phyloP scores from a whole-genome alignment of 805 yeast genomes.

The Scheffersomyces lignosus region DNA sequence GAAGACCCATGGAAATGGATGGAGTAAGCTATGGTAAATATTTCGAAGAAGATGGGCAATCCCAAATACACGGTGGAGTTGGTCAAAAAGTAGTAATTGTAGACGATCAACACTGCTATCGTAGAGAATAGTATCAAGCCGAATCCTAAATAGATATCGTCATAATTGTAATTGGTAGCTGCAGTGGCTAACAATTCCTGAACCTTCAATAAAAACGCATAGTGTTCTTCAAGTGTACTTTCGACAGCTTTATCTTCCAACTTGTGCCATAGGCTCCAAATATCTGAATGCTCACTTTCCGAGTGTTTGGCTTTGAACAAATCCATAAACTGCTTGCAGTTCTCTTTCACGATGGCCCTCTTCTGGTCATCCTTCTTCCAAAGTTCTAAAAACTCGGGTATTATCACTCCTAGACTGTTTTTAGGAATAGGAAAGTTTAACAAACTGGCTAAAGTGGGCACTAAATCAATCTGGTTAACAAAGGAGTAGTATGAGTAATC shows the following conservation, averaged over 20 bases:
- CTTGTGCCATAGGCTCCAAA: conserved; percentile 11
- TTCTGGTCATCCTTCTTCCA: conserved; percentile 42
- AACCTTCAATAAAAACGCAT: conserved; percentile 41
- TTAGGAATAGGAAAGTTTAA: conserved; percentile 68
- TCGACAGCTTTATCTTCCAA: conserved; percentile 8
- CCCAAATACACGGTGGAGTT: conserved; percentile 1
- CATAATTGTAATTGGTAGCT: conserved; percentile 72
- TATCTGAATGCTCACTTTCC: conserved; percentile 4
- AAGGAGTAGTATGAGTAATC: conserved; percentile 53
- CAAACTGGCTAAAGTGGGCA: conserved; percentile 65
- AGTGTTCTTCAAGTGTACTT: conserved; percentile 17
- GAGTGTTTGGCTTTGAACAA: conserved; percentile 45
- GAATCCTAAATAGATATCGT: conserved; percentile 38
- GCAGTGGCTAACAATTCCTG: conserved; percentile 55
- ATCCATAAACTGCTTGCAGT: conserved; percentile 55
- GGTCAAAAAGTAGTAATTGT: conserved; percentile 3
- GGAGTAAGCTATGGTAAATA: conserved; percentile 47
- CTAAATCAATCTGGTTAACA: conserved; percentile 69
- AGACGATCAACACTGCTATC: neutral
- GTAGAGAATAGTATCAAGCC: conserved; percentile 19
- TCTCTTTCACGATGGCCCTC: conserved; percentile 46
- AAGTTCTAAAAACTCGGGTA: conserved; percentile 55
- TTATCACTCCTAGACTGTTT: conserved; percentile 72
- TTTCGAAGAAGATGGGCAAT: conserved; percentile 5
- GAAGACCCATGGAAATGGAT: conserved; percentile 79